phyloP scores from a whole-genome alignment of 2,329 filamentous ascomycete species.

The Aspergillus sp. region DNA sequence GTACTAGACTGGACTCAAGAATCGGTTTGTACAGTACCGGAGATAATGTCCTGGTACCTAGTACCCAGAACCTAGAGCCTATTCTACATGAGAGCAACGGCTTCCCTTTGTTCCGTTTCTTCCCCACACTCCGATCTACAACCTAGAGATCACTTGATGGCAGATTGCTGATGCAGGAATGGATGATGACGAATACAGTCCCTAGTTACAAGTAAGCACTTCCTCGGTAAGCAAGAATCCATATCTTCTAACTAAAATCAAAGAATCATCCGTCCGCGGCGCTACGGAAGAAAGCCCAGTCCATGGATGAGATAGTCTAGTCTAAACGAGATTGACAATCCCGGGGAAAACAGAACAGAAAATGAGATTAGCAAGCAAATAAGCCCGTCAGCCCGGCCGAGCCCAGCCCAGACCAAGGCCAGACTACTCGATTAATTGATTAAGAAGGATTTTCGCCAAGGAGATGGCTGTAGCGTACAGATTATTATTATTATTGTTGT shows the following conservation, averaged over 20 bases:
- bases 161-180: too few relatives aligned
- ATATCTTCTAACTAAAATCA: neutral
- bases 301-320: neutral
- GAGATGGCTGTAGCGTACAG: neutral
- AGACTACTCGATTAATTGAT: neutral
- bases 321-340: neutral
- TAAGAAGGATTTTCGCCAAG: neutral
- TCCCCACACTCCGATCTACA: too few relatives aligned
- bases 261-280: neutral
- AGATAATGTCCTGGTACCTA: too few relatives aligned
- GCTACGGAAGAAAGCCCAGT: neutral
- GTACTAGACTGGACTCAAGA: too few relatives aligned
- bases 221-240: too few relatives aligned
- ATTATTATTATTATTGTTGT: neutral
- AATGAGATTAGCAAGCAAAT: neutral
- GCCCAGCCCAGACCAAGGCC: neutral
- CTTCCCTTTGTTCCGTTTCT: too few relatives aligned
- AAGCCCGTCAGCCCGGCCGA: neutral
- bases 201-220: neutral
- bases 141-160: too few relatives aligned
- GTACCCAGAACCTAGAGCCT: too few relatives aligned
- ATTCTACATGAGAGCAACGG: too few relatives aligned
- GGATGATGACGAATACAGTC: too few relatives aligned
- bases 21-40: too few relatives aligned
- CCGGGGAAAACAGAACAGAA: neutral